These are phyloP conservation scores for Penicillium argentinense DNA, from an alignment of 495 filamentous ascomycete species.

Conservation along the genomic window DNA sequence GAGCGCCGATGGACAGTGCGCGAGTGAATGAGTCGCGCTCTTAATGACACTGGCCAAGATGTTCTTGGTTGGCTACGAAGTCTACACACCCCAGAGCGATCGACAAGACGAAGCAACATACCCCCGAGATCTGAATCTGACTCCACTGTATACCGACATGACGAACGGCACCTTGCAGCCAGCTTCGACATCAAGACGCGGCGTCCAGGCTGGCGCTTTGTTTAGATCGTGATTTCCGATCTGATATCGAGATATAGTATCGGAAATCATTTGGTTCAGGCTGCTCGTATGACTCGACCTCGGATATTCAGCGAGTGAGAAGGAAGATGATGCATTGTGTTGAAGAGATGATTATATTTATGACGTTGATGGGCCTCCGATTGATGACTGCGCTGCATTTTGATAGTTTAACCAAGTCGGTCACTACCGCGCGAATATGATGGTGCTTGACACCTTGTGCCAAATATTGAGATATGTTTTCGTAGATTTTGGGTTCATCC, in stretches of 20 bases:
- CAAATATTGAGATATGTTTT: no score
- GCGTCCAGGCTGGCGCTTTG: no score
- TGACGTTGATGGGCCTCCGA: slow-evolving; percentile 35
- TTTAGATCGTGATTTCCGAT: no score
- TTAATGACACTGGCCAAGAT: slow-evolving; percentile 7
- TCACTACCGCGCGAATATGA: slow-evolving; percentile 19
- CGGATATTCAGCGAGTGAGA: neutral
- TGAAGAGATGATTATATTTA: slow-evolving; percentile 32
- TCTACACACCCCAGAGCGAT: neutral
- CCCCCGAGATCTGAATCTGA: no score
- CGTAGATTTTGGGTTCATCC: no score
- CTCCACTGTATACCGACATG: no score
- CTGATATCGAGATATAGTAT: no score
- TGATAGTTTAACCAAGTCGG: slow-evolving; percentile 19
- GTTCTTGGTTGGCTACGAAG: neutral
- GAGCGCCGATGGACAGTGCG: slow-evolving; percentile 49
- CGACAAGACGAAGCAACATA: no score
- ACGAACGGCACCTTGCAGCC: no score
- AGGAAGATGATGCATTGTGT: slow-evolving; percentile 20
- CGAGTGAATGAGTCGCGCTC: slow-evolving; percentile 21
- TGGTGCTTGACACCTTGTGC: neutral
- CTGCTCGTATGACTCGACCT: no score
- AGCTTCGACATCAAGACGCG: no score
- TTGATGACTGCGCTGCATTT: slow-evolving; percentile 25
- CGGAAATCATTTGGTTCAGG: no score